Evolutionary conservation across 1,139 yeast genomes (phyloP).

Genomic region (Keqinozyma sinolaborantium): DNA sequence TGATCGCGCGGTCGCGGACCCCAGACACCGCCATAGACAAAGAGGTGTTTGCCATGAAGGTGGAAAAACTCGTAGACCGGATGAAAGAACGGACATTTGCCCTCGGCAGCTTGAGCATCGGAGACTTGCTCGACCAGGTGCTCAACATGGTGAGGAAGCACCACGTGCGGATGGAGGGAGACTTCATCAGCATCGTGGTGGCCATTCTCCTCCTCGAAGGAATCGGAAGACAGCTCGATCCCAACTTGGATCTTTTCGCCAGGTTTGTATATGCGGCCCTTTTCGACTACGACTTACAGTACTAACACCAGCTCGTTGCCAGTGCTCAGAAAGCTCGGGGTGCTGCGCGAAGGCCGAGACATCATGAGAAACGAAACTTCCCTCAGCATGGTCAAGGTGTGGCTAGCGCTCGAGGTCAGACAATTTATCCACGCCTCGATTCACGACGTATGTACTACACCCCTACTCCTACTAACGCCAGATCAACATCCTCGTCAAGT

Average conservation of each 20-base stretch:
- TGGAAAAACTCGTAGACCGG: constrained; percentile 74
- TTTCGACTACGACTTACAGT: constrained; percentile 54
- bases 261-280: constrained; percentile 74
- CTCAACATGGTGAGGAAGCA: constrained; percentile 87
- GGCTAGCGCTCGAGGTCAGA: constrained; percentile 88
- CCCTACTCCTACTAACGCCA: constrained; percentile 22
- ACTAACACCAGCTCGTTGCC: constrained; percentile 66
- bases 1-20: constrained; percentile 91
- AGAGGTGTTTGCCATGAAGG: constrained; percentile 84
- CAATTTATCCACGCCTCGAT: constrained; percentile 82
- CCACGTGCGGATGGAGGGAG: constrained; percentile 98
- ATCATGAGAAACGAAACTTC: constrained; percentile 58
- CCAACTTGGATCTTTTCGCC: constrained; percentile 89
- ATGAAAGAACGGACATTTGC: constrained; percentile 89
- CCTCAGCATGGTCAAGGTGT: constrained; percentile 79
- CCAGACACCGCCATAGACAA: constrained; percentile 87
- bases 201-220: constrained; percentile 91
- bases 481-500: constrained; percentile 46
- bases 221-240: constrained; percentile 90
- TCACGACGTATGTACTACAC: constrained; percentile 58
- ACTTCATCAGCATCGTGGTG: constrained; percentile 88
- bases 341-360: constrained; percentile 61
- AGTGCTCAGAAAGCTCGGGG: constrained; percentile 77
- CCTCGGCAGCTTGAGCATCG: constrained; percentile 86
- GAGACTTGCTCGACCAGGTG: constrained; percentile 85